Conservation (phyloP, 306 rosid genomes). For the Canavalia gladiata region DNA sequence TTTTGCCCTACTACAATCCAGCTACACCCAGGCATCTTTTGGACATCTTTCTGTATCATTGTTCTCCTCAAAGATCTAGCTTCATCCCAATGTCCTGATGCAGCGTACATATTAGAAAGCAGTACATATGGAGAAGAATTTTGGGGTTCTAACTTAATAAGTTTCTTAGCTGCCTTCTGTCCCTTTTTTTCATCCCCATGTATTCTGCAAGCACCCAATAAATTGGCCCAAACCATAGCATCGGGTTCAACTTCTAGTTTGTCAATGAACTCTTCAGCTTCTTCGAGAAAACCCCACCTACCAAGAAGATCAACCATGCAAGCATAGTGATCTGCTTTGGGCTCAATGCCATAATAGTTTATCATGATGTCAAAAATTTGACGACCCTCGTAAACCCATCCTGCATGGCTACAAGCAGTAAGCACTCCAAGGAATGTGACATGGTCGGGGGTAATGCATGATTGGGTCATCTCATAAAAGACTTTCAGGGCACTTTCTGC, state of each 20-base stretch:
- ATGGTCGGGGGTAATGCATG: constrained; percentile 67
- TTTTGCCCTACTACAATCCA: constrained; percentile 75
- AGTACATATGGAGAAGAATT: constrained; percentile 76
- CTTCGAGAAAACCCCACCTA: constrained; percentile 81
- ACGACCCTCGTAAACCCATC: constrained; percentile 75
- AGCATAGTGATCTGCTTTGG: constrained; percentile 73
- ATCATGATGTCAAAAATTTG: constrained; percentile 64
- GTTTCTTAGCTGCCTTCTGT: constrained; percentile 69
- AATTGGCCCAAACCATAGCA: constrained; percentile 79
- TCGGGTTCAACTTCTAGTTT: constrained; percentile 55
- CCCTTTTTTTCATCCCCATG: constrained; percentile 88
- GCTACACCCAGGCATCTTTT: constrained; percentile 78
- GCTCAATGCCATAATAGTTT: constrained; percentile 57
- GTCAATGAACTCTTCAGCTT: constrained; percentile 73
- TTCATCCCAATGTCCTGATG: constrained; percentile 77
- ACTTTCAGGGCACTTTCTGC: constrained; percentile 65
- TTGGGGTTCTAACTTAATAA: constrained; percentile 68
- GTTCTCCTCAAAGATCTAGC: constrained; percentile 68
- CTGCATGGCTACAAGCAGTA: constrained; percentile 88
- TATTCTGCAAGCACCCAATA: constrained; percentile 81
- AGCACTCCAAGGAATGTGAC: constrained; percentile 90
- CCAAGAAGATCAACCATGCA: constrained; percentile 87
- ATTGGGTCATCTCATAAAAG: constrained; percentile 68
- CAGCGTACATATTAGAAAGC: constrained; percentile 74
- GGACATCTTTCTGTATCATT: constrained; percentile 74